A percentile compares a stretch with the other conserved stretches of the same genome.
Evolutionary conservation across 495 filamentous ascomycete genomes (phyloP).

Genomic region (Penicillium fimorum): DNA sequence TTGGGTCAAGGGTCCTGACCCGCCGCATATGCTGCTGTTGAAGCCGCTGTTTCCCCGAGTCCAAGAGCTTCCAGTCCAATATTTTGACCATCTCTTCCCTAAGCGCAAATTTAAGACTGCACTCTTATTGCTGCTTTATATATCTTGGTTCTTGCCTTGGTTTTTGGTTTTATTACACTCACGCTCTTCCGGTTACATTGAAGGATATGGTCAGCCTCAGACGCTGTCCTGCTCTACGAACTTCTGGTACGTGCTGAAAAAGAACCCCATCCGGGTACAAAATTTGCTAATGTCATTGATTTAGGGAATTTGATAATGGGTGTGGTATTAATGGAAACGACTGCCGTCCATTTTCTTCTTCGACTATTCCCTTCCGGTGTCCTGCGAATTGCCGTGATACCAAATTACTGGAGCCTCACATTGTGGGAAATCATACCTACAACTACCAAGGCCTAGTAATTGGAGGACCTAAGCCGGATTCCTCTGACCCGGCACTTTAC

Average conservation of each 20-base stretch:
- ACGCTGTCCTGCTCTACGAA: conserved; percentile 65
- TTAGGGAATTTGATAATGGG: conserved; percentile 64
- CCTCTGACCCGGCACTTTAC: conserved; percentile 53
- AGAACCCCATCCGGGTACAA: not conserved
- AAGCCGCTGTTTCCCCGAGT: conserved; percentile 64
- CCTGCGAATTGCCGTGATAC: conserved; percentile 69
- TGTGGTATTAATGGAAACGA: conserved; percentile 78
- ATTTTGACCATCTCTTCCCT: conserved; percentile 64
- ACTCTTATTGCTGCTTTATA: conserved; percentile 60
- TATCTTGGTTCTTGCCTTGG: conserved; percentile 72
- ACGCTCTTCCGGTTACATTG: conserved; percentile 60
- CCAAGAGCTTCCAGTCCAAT: conserved; percentile 65
- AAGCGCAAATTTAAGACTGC: conserved; percentile 57
- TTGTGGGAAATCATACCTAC: conserved; percentile 70
- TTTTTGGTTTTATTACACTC: conserved; percentile 63
- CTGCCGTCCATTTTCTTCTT: conserved; percentile 76
- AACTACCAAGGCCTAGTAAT: conserved; percentile 71
- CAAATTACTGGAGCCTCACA: conserved; percentile 66
- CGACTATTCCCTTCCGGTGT: conserved; percentile 72
- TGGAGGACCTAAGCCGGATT: conserved; percentile 59
- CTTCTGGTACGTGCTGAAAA: conserved; percentile 47
- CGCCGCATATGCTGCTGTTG: conserved; percentile 62
- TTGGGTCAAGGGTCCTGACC: conserved; percentile 73
- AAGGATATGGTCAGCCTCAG: conserved; percentile 63
- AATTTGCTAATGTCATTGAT: not conserved